Evolutionary conservation across 306 rosid species (phyloP).

Genomic region (Cicer bijugum): DNA sequence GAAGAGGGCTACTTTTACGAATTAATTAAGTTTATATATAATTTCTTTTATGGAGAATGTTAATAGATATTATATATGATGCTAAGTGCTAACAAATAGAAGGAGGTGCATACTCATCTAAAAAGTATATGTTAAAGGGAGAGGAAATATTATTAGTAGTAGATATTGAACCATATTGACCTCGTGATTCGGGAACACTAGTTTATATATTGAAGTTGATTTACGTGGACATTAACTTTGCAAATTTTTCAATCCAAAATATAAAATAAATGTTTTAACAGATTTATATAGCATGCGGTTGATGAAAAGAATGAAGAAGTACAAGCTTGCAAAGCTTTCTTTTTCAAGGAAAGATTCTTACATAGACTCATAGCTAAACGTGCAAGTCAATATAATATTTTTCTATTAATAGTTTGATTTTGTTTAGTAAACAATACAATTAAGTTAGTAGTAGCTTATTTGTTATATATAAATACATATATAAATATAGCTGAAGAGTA

Average conservation of each 20-base stretch:
- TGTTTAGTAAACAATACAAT: background rate
- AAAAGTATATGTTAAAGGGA: no score
- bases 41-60: no score
- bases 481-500: background rate
- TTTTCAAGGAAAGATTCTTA: background rate
- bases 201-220: no score
- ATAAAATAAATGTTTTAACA: background rate
- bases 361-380: background rate
- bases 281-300: constrained; percentile 14
- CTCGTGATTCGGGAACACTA: no score
- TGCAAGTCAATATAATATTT: background rate
- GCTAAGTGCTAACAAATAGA: no score
- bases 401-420: background rate
- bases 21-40: no score
- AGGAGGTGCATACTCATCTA: no score
- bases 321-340: constrained; percentile 36
- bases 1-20: no score
- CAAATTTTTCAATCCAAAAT: background rate
- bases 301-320: background rate
- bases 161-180: no score
- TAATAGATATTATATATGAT: no score
- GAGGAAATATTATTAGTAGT: no score
- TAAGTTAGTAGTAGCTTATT: background rate
- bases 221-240: no score
- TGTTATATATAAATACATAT: background rate